Conservation (phyloP, 225 moss, liverwort and hornwort species). For the Ulota crispa region DNA sequence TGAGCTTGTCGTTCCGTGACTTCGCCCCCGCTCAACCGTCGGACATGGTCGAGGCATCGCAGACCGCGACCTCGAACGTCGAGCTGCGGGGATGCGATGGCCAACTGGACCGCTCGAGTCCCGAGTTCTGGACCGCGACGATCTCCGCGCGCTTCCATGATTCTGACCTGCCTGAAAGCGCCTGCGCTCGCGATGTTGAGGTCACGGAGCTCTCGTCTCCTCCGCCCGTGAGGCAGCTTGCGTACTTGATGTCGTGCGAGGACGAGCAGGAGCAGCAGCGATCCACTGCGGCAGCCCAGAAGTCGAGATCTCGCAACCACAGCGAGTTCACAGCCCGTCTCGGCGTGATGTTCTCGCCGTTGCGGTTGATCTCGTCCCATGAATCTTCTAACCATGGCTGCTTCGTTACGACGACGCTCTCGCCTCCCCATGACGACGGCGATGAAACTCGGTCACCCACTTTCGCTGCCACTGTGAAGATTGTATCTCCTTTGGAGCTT, state of each 20-base stretch:
- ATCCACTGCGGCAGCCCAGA: slow-evolving; percentile 23
- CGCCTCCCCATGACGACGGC: slow-evolving; percentile 24
- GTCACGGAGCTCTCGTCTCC: background rate
- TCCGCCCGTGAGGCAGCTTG: slow-evolving; percentile 14
- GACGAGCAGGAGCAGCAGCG: slow-evolving; percentile 14
- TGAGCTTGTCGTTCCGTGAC: slow-evolving; percentile 51
- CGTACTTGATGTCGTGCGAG: slow-evolving; percentile 28
- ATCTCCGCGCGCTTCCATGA: slow-evolving; percentile 54
- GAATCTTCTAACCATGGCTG: slow-evolving; percentile 36
- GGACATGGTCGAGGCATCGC: background rate
- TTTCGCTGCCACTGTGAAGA: slow-evolving; percentile 28
- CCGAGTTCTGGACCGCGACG: slow-evolving; percentile 75
- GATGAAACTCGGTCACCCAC: slow-evolving; percentile 10
- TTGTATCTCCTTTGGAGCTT: slow-evolving; percentile 25
- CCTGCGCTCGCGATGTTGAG: background rate
- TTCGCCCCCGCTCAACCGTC: slow-evolving; percentile 41
- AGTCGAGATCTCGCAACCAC: slow-evolving; percentile 32
- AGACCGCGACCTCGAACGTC: slow-evolving; percentile 4
- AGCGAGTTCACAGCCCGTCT: slow-evolving; percentile 53
- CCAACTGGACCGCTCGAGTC: slow-evolving; percentile 27
- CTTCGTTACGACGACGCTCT: slow-evolving; percentile 29
- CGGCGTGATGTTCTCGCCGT: slow-evolving; percentile 45
- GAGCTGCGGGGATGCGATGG: slow-evolving; percentile 28
- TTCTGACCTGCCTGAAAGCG: background rate
- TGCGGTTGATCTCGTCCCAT: slow-evolving; percentile 35